A percentile compares a stretch with the other conserved stretches of the same genome.
Evolutionary conservation across 2,329 filamentous ascomycete genomes (phyloP).

Genomic region (Fusarium kyushuense): DNA sequence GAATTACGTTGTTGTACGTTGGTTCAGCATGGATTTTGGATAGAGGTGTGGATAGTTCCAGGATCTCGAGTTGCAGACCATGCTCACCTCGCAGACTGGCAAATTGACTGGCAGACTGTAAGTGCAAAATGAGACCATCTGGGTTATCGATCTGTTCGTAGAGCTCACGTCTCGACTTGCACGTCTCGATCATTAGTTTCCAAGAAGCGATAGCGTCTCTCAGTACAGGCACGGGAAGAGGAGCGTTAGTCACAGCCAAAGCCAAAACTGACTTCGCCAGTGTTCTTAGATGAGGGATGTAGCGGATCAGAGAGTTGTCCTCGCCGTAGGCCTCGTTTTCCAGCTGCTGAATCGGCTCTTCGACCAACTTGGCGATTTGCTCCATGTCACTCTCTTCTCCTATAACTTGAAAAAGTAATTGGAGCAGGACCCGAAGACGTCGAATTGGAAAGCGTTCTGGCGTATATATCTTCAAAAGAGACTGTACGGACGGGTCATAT

Average conservation of each 20-base stretch:
- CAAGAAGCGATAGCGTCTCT: constrained; percentile 58
- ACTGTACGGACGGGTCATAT: constrained; percentile 60
- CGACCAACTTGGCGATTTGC: constrained; percentile 56
- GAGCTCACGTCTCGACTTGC: constrained; percentile 57
- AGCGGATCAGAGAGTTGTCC: constrained; percentile 59
- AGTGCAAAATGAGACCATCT: constrained; percentile 61
- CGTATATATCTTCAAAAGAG: constrained; percentile 64
- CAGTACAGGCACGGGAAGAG: constrained; percentile 50
- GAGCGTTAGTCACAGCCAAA: constrained; percentile 54
- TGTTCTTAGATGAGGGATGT: constrained; percentile 62
- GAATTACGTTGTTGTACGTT: constrained; percentile 57
- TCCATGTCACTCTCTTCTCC: constrained; percentile 57
- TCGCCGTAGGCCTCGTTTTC: constrained; percentile 56
- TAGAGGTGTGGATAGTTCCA: constrained; percentile 60
- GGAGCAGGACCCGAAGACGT: constrained; percentile 63
- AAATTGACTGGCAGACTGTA: constrained; percentile 65
- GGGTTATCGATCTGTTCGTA: constrained; percentile 63
- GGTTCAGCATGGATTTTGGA: constrained; percentile 53
- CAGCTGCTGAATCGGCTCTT: constrained; percentile 54
- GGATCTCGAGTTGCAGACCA: constrained; percentile 58
- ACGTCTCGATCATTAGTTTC: constrained; percentile 57
- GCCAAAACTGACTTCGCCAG: constrained; percentile 60
- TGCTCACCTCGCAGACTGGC: constrained; percentile 64
- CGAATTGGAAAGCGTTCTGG: constrained; percentile 64
- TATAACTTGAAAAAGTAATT: constrained; percentile 62